Percentiles rank a stretch among this genome's conserved stretches.
Conservation (phyloP, 1,284 basidiomycete species). For the Ustilago nuda region DNA sequence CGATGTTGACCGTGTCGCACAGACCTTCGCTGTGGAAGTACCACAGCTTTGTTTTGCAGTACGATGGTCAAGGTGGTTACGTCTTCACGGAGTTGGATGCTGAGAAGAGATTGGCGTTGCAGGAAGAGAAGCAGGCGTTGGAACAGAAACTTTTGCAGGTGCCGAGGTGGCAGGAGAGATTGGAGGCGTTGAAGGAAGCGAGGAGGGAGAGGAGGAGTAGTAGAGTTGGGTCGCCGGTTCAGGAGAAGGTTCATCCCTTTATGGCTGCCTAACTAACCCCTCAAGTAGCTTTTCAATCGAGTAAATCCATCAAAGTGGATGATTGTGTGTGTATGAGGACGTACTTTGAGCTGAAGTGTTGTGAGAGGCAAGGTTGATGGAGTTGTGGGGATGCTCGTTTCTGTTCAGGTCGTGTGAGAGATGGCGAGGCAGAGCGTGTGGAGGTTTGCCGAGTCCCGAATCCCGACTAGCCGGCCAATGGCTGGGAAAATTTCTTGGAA, state of each 20-base stretch:
- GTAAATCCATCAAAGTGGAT: not conserved
- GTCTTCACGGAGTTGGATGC: slow-evolving; percentile 88
- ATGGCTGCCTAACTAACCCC: slow-evolving; percentile 18
- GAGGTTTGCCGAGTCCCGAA: slow-evolving; percentile 30
- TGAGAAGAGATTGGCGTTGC: slow-evolving; percentile 87
- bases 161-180: slow-evolving; percentile 81
- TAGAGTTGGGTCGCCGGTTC: slow-evolving; percentile 21
- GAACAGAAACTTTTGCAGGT: slow-evolving; percentile 72
- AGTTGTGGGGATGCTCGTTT: not conserved
- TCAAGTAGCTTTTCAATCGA: not conserved
- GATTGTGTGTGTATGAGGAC: not conserved
- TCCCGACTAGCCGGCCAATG: slow-evolving; percentile 7
- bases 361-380: not conserved
- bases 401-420: not conserved
- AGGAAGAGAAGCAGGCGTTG: slow-evolving; percentile 82
- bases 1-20: slow-evolving; percentile 70
- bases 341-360: not conserved
- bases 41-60: slow-evolving; percentile 85
- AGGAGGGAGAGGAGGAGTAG: slow-evolving; percentile 33
- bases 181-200: slow-evolving; percentile 76
- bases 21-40: slow-evolving; percentile 89
- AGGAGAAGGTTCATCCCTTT: slow-evolving; percentile 23
- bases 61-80: slow-evolving; percentile 73
- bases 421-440: slow-evolving; percentile 4
- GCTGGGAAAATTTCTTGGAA: slow-evolving; percentile 32